These are phyloP conservation scores for Cryphonectria japonica DNA, from an alignment of 2,329 filamentous ascomycete genomes.

Conservation along the genomic window DNA sequence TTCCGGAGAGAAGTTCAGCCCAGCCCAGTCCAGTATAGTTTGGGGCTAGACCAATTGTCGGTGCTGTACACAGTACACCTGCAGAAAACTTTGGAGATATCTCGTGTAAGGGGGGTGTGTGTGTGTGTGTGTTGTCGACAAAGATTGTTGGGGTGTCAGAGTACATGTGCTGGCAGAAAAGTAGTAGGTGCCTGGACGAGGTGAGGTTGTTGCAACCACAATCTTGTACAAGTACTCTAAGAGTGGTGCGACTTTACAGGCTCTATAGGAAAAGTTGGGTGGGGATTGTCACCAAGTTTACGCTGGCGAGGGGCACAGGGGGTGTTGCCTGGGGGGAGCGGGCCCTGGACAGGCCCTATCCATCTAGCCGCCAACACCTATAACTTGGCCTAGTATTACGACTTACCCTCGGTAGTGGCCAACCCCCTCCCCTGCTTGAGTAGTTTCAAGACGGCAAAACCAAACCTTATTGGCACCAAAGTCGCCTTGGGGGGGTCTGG, in stretches of 20 bases:
- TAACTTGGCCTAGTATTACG: background rate
- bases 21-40: background rate
- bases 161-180: background rate
- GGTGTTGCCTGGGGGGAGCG: background rate
- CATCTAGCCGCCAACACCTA: background rate
- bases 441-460: background rate
- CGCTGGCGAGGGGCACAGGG: background rate
- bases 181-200: background rate
- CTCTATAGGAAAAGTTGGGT: background rate
- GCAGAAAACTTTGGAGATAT: background rate
- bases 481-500: background rate
- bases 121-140: background rate
- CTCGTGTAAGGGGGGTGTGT: background rate
- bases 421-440: background rate
- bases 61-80: background rate
- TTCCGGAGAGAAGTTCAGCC: background rate
- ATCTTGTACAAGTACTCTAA: conserved; percentile 2
- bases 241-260: conserved; percentile 2
- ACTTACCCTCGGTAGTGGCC: background rate
- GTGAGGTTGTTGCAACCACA: background rate
- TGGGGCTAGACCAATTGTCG: background rate
- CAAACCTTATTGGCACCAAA: background rate
- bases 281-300: conserved; percentile 1
- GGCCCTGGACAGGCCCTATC: background rate
- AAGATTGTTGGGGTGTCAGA: background rate